Conservation (phyloP, 1,139 yeast species). For the Zygoascus sp. region DNA sequence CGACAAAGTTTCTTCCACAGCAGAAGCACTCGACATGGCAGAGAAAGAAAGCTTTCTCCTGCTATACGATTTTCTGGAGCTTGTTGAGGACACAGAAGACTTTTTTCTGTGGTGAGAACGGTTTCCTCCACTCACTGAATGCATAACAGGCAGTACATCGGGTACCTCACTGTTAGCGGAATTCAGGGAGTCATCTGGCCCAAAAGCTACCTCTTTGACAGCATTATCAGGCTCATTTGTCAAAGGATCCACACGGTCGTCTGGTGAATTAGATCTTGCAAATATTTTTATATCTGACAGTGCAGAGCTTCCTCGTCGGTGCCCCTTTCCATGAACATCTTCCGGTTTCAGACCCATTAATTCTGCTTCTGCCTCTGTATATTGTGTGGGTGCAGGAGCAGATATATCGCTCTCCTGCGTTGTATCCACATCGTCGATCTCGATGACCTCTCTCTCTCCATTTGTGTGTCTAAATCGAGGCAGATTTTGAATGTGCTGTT, state of each 20-base stretch:
- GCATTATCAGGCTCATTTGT: background rate
- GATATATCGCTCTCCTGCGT: background rate
- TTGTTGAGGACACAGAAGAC: constrained; percentile 15
- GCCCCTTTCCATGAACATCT: background rate
- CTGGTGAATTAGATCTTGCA: constrained; percentile 4
- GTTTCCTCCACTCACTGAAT: constrained; percentile 7
- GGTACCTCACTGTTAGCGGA: background rate
- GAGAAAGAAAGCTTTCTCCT: constrained; percentile 17
- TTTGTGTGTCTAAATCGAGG: background rate
- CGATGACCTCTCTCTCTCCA: constrained; percentile 1
- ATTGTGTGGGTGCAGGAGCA: background rate
- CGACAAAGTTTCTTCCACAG: constrained; percentile 62
- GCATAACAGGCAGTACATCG: background rate
- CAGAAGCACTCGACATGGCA: constrained; percentile 24
- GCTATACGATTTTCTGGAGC: constrained; percentile 15
- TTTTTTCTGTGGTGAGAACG: constrained; percentile 13
- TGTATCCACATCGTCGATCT: constrained; percentile 1
- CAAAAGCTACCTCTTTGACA: background rate
- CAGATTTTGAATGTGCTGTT: background rate
- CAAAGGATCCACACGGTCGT: background rate
- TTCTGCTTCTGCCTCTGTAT: background rate
- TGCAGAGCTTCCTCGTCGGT: background rate
- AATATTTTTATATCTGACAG: constrained; percentile 12
- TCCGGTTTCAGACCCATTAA: background rate
- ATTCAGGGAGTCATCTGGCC: background rate